Evolutionary conservation across 2,329 filamentous ascomycete species (phyloP).

Genomic region (Byssochlamys sp.): DNA sequence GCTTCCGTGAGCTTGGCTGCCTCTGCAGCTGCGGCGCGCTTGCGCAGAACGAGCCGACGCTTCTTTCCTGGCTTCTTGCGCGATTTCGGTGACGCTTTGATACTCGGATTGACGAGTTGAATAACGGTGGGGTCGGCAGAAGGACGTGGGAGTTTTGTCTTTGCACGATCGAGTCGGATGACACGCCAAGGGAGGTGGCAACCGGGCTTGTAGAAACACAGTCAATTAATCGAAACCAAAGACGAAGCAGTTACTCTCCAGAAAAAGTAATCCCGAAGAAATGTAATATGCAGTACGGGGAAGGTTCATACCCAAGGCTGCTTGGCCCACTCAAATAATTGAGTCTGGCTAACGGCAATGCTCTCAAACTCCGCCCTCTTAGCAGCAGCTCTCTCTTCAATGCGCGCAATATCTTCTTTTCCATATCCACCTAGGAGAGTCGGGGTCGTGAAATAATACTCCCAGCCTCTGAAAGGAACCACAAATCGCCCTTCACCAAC

Average conservation of each 20-base stretch:
- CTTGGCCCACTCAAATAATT: constrained; percentile 22
- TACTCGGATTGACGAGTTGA: constrained; percentile 12
- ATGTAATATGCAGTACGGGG: not conserved
- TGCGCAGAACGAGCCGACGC: constrained; percentile 31
- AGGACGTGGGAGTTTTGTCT: constrained; percentile 19
- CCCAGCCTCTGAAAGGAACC: constrained; percentile 33
- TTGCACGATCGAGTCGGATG: constrained; percentile 25
- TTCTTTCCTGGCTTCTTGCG: constrained; percentile 36
- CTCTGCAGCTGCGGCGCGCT: constrained; percentile 19
- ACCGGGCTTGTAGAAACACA: constrained; percentile 22
- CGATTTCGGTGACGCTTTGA: constrained; percentile 18
- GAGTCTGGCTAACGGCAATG: constrained; percentile 25
- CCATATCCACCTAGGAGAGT: constrained; percentile 14
- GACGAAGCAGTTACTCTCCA: not conserved
- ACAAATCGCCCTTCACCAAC: constrained; percentile 27
- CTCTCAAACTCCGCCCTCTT: constrained; percentile 26
- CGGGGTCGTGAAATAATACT: constrained; percentile 33
- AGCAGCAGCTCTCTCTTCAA: constrained; percentile 8
- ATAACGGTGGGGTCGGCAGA: constrained; percentile 12
- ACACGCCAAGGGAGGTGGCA: constrained; percentile 34
- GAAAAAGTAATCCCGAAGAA: constrained; percentile 1
- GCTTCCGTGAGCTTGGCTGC: constrained; percentile 25
- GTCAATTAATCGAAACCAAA: not conserved
- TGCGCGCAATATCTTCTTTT: constrained; percentile 1
- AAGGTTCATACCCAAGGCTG: constrained; percentile 25